These are phyloP conservation scores for Fraxinus greggii DNA, from an alignment of 305 asterid genomes.

Conservation along the genomic window DNA sequence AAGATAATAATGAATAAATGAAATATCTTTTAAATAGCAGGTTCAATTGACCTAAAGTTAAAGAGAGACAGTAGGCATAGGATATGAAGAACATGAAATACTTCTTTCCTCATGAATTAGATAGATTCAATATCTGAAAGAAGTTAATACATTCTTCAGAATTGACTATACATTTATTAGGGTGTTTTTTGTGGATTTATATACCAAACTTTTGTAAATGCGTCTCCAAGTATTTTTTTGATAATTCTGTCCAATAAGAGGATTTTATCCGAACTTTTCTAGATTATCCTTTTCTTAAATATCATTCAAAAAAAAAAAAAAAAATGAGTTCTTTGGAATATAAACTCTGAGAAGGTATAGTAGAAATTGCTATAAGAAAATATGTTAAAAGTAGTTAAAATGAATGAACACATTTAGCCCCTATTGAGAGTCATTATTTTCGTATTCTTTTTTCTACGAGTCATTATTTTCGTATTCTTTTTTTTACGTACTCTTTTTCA, in stretches of 20 bases:
- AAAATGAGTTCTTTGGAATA: background rate
- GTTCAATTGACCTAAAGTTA: background rate
- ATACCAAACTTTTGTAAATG: no score
- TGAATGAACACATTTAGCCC: no score
- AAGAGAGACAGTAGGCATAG: background rate
- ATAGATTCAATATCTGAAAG: background rate
- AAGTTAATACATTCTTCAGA: background rate
- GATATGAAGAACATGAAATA: no score
- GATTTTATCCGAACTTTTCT: no score
- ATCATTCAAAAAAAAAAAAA: background rate
- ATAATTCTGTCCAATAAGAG: background rate
- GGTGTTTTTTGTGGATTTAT: background rate
- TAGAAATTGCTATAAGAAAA: background rate
- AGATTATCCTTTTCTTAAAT: no score
- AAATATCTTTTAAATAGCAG: background rate
- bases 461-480: no score
- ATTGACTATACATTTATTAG: background rate
- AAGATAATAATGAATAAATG: background rate
- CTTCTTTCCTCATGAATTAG: background rate
- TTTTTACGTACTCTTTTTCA: no score
- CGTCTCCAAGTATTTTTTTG: no score
- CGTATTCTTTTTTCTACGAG: no score
- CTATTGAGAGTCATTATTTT: no score
- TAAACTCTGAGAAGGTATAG: background rate
- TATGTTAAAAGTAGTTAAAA: background rate